Evolutionary conservation across 2,329 filamentous ascomycete genomes (phyloP), one percentile per base, ranked within the genome.

Genomic region (Aspergillus carbonarius): DNA sequence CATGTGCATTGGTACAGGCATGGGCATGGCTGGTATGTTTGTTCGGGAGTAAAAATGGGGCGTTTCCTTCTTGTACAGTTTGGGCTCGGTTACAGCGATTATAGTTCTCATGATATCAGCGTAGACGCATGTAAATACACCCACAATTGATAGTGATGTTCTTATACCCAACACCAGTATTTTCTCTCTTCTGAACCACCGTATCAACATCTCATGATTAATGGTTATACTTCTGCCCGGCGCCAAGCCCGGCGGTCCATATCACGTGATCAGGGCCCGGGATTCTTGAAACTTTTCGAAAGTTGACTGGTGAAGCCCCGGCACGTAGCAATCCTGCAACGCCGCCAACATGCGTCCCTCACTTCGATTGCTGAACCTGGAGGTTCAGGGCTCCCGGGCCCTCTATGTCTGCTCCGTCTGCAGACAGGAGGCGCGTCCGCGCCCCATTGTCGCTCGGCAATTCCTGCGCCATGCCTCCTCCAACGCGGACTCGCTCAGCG

Each of bases 1-100:
- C 70, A 96, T 97, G 91, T 97, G 93, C 74, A 85, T 92, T 59
- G 89, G 89, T 15, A 92, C 89, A 0, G 88, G 88, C n/a, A 91
- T 91, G 87, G 88, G 88, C 15, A 89, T 90, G 84, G 87, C 86
- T 2, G 85, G 84, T 25, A 72, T 88, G 74, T 87, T 89, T 75
- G 85, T 88, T 52, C 78, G 84, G 65, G 87, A 89, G 74, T 88
- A 80, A 66, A 62, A 55, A 52, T 18, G 25, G 37, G 20, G 55
- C 35, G 57, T 47, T 37, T 17, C 42, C 32, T 20, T 54, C 47
- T 37, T 59, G 49, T 51, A 58, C 54, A 37, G 47, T 59, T 35
- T 55, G 34, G 15, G 17, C 35, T 55, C 15, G 20, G 50, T 58
- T 55, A 34, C 37, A 52, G 46, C 39, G 30, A 60, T 52, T 57